A percentile compares a stretch with the other conserved stretches of the same genome.
These are phyloP conservation scores for Nemania sp. DNA, from an alignment of 2,329 filamentous ascomycete genomes.

Conservation along the genomic window DNA sequence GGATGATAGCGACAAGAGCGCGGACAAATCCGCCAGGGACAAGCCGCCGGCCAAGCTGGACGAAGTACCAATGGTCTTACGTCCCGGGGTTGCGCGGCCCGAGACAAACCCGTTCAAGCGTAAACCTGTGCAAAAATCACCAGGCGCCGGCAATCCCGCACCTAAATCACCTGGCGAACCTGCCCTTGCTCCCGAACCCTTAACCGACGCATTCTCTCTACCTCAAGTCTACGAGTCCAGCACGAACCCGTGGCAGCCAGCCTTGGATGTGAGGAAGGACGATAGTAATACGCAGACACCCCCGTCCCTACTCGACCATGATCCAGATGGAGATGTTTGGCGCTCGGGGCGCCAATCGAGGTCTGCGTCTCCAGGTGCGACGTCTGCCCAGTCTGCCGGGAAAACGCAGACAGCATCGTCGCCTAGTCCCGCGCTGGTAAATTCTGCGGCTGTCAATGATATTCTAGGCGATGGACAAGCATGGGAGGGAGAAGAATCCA, in stretches of 20 bases:
- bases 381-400: conserved; percentile 46
- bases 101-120: conserved; percentile 62
- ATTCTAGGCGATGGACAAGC: conserved; percentile 50
- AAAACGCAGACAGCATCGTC: conserved; percentile 41
- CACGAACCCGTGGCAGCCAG: conserved; percentile 53
- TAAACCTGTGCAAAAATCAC: conserved; percentile 43
- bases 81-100: conserved; percentile 41
- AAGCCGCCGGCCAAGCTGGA: conserved; percentile 29
- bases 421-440: conserved; percentile 29
- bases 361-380: conserved; percentile 41
- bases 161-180: conserved; percentile 23
- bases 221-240: conserved; percentile 48
- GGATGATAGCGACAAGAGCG: conserved; percentile 34
- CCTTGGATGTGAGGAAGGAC: conserved; percentile 34
- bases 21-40: conserved; percentile 8
- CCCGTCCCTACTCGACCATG: conserved; percentile 38
- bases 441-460: conserved; percentile 40
- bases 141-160: conserved; percentile 18
- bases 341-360: conserved; percentile 40
- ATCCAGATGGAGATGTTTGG: conserved; percentile 45
- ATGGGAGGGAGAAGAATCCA: conserved; percentile 53
- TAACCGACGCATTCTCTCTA: conserved; percentile 48
- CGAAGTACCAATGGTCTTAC: conserved; percentile 41
- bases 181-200: conserved; percentile 33
- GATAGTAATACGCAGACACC: conserved; percentile 38